Conservation (phyloP, 2,329 filamentous ascomycete species). For the Keithomyces neogunnii region DNA sequence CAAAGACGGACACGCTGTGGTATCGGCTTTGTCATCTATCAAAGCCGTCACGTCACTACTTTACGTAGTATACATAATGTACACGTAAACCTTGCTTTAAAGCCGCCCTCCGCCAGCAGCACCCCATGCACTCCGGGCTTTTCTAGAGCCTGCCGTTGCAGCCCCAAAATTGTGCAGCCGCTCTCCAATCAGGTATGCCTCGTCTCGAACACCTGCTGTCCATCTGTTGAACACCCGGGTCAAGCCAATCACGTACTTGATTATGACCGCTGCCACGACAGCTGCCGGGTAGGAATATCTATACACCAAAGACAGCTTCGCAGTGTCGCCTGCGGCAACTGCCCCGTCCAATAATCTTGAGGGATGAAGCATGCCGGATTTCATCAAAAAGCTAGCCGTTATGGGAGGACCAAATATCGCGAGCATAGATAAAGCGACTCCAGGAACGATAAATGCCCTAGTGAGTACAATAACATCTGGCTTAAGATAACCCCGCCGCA, state of each 20-base stretch:
- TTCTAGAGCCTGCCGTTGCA: constrained; percentile 27
- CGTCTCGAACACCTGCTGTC: constrained; percentile 78
- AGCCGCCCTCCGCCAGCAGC: constrained; percentile 18
- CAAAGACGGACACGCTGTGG: too few relatives aligned
- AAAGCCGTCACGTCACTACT: not conserved
- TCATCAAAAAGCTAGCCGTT: constrained; percentile 35
- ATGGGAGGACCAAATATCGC: constrained; percentile 58
- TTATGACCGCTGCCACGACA: constrained; percentile 38
- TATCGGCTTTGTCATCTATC: too few relatives aligned
- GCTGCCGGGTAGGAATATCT: constrained; percentile 63
- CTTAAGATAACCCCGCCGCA: constrained; percentile 66
- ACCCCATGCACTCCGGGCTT: constrained; percentile 27
- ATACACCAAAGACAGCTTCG: constrained; percentile 32
- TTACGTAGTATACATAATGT: constrained; percentile 1
- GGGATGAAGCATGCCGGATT: constrained; percentile 12
- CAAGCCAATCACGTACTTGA: constrained; percentile 39
- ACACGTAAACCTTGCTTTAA: not conserved
- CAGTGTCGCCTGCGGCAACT: constrained; percentile 17
- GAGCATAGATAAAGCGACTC: constrained; percentile 48
- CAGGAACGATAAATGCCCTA: constrained; percentile 76
- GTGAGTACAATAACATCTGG: constrained; percentile 76
- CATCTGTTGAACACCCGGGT: constrained; percentile 60
- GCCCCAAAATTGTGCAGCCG: constrained; percentile 84
- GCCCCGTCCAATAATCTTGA: constrained; percentile 15
- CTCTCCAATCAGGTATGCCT: constrained; percentile 94